These are phyloP conservation scores for Lyophyllum atratum DNA, from an alignment of 768 basidiomycete species.

Conservation along the genomic window DNA sequence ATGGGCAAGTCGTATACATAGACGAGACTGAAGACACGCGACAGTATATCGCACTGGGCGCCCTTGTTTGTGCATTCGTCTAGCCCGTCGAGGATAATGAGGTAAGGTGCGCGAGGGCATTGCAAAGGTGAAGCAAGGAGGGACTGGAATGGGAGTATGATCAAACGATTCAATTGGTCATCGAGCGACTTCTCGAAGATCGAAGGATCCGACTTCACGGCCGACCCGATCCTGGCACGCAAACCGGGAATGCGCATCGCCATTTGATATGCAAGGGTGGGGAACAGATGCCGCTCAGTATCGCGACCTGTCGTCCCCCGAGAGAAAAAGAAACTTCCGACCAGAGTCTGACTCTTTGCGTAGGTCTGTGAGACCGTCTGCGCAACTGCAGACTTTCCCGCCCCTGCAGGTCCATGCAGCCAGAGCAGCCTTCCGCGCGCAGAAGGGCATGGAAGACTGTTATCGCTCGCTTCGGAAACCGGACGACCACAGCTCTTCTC, in stretches of 20 bases:
- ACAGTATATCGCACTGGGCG: not conserved
- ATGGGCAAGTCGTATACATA: not conserved
- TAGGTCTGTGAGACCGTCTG: constrained; percentile 18
- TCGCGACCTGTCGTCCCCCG: constrained; percentile 23
- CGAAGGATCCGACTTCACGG: constrained; percentile 11
- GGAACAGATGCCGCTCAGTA: constrained; percentile 23
- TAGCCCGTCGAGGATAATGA: constrained; percentile 14
- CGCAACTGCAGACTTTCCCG: too few species aligned
- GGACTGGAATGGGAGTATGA: constrained; percentile 11
- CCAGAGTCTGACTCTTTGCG: constrained; percentile 16
- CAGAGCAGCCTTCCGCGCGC: too few species aligned
- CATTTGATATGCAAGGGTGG: constrained; percentile 30
- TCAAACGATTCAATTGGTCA: constrained; percentile 17
- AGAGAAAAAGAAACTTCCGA: constrained; percentile 35
- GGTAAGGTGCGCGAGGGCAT: not conserved
- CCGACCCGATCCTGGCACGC: constrained; percentile 4
- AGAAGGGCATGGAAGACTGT: not conserved
- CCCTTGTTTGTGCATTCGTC: constrained; percentile 14
- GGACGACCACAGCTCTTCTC: not conserved
- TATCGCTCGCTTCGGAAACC: not conserved
- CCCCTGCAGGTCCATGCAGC: too few species aligned
- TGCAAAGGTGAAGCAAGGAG: not conserved
- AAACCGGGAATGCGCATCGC: constrained; percentile 6
- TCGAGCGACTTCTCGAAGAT: constrained; percentile 11
- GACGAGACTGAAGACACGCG: not conserved